Evolutionary conservation across 768 basidiomycete genomes (phyloP).

Genomic region (Calvatia gigantea): DNA sequence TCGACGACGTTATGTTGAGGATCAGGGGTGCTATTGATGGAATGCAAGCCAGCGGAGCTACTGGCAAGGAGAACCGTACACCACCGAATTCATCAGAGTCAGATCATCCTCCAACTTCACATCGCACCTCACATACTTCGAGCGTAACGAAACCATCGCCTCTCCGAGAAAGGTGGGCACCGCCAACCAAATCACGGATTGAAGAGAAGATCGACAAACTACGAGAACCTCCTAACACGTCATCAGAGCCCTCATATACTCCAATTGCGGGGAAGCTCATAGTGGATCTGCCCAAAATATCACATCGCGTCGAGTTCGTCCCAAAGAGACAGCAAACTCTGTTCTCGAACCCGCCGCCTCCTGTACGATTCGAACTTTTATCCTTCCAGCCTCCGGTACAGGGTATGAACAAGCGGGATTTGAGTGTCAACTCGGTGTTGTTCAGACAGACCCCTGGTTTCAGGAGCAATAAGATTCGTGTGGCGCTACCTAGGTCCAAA

Average conservation of each 20-base stretch:
- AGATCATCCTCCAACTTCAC: conserved; percentile 20
- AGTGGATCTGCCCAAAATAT: conserved; percentile 47
- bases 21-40: conserved; percentile 77
- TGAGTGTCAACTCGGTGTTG: conserved; percentile 62
- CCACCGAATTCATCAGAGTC: conserved; percentile 26
- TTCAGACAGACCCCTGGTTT: conserved; percentile 43
- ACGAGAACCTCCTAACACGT: conserved; percentile 45
- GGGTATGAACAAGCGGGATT: conserved; percentile 57
- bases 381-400: conserved; percentile 71
- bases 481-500: conserved; percentile 36
- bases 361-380: conserved; percentile 58
- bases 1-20: conserved; percentile 81
- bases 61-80: conserved; percentile 24
- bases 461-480: conserved; percentile 39
- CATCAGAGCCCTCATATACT: conserved; percentile 44
- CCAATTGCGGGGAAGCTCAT: conserved; percentile 37
- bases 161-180: conserved; percentile 49
- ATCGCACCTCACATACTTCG: conserved; percentile 18
- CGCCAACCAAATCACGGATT: conserved; percentile 35
- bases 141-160: conserved; percentile 17
- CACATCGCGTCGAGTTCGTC: conserved; percentile 40
- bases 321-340: conserved; percentile 44
- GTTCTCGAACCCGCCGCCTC: conserved; percentile 34
- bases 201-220: conserved; percentile 33
- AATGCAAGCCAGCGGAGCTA: conserved; percentile 43